Evolutionary conservation across 805 yeast genomes (phyloP).

Genomic region (Myxozyma nipponensis): DNA sequence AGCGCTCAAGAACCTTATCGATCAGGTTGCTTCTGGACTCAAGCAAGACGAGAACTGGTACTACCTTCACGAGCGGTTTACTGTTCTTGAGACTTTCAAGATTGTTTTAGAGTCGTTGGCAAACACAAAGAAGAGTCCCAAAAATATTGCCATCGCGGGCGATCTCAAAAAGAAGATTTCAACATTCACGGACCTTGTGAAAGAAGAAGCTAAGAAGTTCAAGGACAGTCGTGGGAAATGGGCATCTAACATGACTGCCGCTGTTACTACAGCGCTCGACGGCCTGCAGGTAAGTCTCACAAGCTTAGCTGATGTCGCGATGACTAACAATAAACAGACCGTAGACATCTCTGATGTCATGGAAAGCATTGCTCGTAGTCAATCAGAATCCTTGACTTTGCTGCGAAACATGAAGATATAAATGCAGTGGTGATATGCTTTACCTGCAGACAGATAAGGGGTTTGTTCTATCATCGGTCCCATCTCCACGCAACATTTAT

Average conservation of each 20-base stretch:
- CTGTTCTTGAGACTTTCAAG: conserved; percentile 16
- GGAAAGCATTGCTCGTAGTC: conserved; percentile 15
- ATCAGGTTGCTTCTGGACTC: background rate
- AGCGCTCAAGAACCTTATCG: conserved; percentile 4
- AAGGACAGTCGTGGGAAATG: conserved; percentile 14
- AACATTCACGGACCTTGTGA: conserved; percentile 7
- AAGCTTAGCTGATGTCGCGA: background rate
- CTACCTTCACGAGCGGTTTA: conserved; percentile 18
- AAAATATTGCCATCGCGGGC: background rate
- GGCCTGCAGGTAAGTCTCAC: background rate
- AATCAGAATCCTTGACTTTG: conserved; percentile 17
- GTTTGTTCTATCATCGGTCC: no score
- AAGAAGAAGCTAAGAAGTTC: conserved; percentile 17
- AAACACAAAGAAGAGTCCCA: conserved; percentile 1
- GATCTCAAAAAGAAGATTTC: conserved; percentile 3
- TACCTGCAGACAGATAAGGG: no score
- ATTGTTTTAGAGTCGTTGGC: conserved; percentile 8
- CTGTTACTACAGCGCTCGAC: background rate
- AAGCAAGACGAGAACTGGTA: conserved; percentile 8
- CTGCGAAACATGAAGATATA: conserved; percentile 14
- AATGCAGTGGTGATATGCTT: no score
- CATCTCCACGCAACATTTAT: no score
- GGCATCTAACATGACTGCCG: conserved; percentile 7
- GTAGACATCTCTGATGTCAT: conserved; percentile 6
- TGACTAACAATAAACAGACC: conserved; percentile 1